Base-by-base conservation (phyloP, 2,329 filamentous ascomycete species). In the Aspergillus flavus region DNA sequence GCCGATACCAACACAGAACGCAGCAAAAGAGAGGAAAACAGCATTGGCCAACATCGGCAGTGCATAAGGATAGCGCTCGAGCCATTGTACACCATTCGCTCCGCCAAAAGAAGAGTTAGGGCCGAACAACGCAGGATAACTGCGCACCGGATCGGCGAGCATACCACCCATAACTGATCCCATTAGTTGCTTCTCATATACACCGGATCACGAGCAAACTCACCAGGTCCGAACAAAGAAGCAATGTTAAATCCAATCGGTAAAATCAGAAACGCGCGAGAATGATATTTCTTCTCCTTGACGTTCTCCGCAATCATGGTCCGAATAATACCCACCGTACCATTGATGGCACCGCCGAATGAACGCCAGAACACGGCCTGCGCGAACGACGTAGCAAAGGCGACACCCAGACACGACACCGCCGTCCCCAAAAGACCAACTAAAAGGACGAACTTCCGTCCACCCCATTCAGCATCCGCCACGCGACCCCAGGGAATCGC, bases 401-500 rank as follows among this genome's bases (percentile, higher is more conserved):
- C 90, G 69, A 92, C 90, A 0, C 89, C 89, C 21, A 91, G 72
- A 65, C 86, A 88, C 6, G 88, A 88, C 11, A 89, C 71, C 56
- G 83, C 84, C 0, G 89, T 93, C 0, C 92, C 92, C 0, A 87
- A 65, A 28, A 96, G 78, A 0, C 93, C 92, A 56, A 95, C 87
- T 63, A 95, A 80, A 45, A 96, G 81, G 16, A 94, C 91, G 7
- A 85, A 87, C 76, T 95, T 96, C 50, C 93, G 85, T 1, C 93
- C 93, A 55, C 84, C 83, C 63, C 80, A 82, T 59, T 86, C 84
- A 1, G 89, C 88, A 69, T 88, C 86, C 0, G 86, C 85, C 2
- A 92, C 80, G 0, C 89, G 84, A 0, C 92, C 92, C 92, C 92
- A 96, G 46, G 92, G 75, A 78, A 96, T 89, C 14, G 91, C 91